Base-by-base conservation (phyloP, 106 monocot species). In the Apostasia ramifera region DNA sequence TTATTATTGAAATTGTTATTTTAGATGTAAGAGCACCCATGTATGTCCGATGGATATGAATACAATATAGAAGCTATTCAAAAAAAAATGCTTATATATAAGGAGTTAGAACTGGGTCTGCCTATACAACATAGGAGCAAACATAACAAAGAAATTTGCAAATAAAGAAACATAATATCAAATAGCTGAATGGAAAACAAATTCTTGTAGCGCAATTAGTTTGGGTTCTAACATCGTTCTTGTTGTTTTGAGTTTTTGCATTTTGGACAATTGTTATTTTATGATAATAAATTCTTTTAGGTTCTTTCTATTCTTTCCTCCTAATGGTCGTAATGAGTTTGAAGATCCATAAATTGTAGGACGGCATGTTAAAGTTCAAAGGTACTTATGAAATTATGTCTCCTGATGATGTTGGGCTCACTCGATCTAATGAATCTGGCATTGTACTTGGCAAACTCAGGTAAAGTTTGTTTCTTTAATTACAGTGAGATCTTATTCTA, bases 371-470 rank as follows among this genome's bases (percentile, higher is more conserved):
- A 49, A 95, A 95, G 80, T 66, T 75, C 63, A 95, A 95, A 76
- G 91, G 83, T 50, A 95, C 94, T 53, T 95, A 95, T 78, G 94
- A 95, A 81, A 95, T 95, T 48, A 95, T 95, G 49, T 76, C 94
- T 14, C 94, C 94, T 66, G 91, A 91, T 13, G 94, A 91, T 79
- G 78, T 95, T 91, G 94, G 94, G 63, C 78, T 95, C 68, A 48
- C 70, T 67, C 83, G 94, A 60, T 71, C 88, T 53, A 88, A 88
- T 74, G 94, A 95, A 8, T 88, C 74, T 66, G 94, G 94, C 55
- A 91, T 95, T 80, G 91, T 91, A 4, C 91, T 95, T 72, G 94
- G 94, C 54, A 95, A 95, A 50, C 85, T 95, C 6, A 95, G 94
- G 94, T 91, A 82, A 68, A 72, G 59, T 70, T 8, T 49, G 54